Conservation (phyloP, 2,329 filamentous ascomycete species). For the Fusarium anguioides region DNA sequence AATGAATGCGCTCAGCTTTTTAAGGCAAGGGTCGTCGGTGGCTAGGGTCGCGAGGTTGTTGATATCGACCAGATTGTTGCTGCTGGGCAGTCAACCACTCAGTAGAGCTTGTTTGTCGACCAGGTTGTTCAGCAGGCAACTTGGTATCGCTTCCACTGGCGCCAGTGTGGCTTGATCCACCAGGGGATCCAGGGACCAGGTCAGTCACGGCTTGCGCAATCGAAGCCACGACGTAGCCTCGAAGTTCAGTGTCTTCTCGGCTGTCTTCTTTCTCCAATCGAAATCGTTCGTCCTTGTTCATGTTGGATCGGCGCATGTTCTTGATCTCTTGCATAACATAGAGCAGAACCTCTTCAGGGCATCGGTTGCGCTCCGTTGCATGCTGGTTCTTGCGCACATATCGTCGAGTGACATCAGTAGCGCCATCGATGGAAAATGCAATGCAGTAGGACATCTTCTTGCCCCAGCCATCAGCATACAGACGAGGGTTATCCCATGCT, state of each 20-base stretch:
- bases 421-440: slow-evolving; percentile 91
- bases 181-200: slow-evolving; percentile 64
- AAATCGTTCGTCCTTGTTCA: slow-evolving; percentile 87
- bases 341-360: slow-evolving; percentile 88
- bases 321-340: slow-evolving; percentile 95
- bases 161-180: slow-evolving; percentile 38
- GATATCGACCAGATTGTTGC: slow-evolving; percentile 55
- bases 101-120: slow-evolving; percentile 60
- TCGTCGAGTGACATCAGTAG: slow-evolving; percentile 72
- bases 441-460: slow-evolving; percentile 98
- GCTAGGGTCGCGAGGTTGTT: slow-evolving; percentile 60
- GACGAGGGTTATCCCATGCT: slow-evolving; percentile 90
- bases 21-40: slow-evolving; percentile 54
- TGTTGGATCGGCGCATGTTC: slow-evolving; percentile 81
- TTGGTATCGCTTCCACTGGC: slow-evolving; percentile 66
- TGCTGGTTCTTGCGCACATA: slow-evolving; percentile 79
- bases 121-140: slow-evolving; percentile 69
- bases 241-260: slow-evolving; percentile 78
- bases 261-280: slow-evolving; percentile 83
- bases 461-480: slow-evolving; percentile 95
- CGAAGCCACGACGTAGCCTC: slow-evolving; percentile 77
- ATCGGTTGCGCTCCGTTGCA: slow-evolving; percentile 79
- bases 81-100: slow-evolving; percentile 64
- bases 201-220: slow-evolving; percentile 79
- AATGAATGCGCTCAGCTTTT: slow-evolving; percentile 33